phyloP scores from a whole-genome alignment of 108 stramenopile species.

The Mediolabrus comicus region DNA sequence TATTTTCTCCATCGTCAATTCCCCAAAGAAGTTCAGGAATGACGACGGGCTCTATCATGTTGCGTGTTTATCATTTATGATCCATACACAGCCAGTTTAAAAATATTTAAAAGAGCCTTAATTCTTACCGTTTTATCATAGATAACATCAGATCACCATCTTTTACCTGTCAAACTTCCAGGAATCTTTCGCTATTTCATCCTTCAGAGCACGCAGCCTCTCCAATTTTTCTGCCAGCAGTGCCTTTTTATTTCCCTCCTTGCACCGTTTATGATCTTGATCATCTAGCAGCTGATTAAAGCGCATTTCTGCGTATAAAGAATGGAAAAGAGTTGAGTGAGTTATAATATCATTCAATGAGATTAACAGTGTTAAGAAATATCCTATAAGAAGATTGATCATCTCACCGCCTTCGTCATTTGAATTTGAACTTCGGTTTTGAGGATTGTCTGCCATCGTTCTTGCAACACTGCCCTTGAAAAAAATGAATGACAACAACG shows the following conservation, averaged over 20 bases:
- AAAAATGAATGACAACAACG: too few species aligned
- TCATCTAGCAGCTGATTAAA: slow-evolving; percentile 58
- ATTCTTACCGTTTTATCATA: too few species aligned
- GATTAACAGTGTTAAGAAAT: too few species aligned
- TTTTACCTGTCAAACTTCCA: slow-evolving; percentile 47
- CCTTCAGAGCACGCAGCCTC: slow-evolving; percentile 53
- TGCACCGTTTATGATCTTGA: slow-evolving; percentile 62
- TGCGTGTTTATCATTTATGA: too few species aligned
- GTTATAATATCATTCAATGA: too few species aligned
- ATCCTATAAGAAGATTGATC: too few species aligned
- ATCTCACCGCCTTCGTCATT: background rate
- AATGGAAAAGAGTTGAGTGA: too few species aligned
- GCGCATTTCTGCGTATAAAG: slow-evolving; percentile 16
- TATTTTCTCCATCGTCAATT: background rate
- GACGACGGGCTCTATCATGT: too few species aligned
- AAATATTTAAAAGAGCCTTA: too few species aligned
- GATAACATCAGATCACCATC: background rate
- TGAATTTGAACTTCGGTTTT: background rate
- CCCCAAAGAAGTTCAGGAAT: slow-evolving; percentile 25
- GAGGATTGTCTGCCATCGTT: background rate
- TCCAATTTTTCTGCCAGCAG: slow-evolving; percentile 60
- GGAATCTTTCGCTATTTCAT: slow-evolving; percentile 56
- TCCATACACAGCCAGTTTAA: too few species aligned
- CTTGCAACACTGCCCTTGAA: background rate
- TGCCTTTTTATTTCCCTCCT: slow-evolving; percentile 56